A percentile compares a stretch with the other conserved stretches of the same genome.
Conservation (phyloP, 2,329 filamentous ascomycete species). For the Blastomyces emzantsi region DNA sequence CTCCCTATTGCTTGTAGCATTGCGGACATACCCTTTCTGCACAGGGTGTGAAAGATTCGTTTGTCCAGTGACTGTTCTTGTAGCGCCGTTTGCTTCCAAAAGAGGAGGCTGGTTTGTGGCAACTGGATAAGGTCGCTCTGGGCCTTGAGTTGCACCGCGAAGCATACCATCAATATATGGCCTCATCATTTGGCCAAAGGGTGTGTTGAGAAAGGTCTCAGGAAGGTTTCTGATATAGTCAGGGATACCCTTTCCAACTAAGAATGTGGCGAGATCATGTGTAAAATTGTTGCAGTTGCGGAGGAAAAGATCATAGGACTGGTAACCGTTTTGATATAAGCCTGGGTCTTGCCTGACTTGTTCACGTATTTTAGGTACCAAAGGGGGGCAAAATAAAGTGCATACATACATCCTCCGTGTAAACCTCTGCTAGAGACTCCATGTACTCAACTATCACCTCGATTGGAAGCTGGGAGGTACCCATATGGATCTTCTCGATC, state of each 20-base stretch:
- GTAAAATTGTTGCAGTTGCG: conserved; percentile 99
- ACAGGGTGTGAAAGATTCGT: conserved; percentile 9
- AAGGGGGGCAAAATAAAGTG: background rate
- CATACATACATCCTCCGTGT: conserved; percentile 60
- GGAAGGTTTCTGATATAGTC: conserved; percentile 78
- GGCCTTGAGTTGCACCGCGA: conserved; percentile 53
- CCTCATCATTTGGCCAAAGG: conserved; percentile 78
- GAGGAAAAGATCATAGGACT: conserved; percentile 79
- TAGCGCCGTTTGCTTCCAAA: conserved; percentile 15
- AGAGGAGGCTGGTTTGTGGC: conserved; percentile 14
- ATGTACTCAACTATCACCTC: conserved; percentile 82
- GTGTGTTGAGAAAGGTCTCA: conserved; percentile 72
- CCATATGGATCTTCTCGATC: conserved; percentile 65
- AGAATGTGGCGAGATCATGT: conserved; percentile 82
- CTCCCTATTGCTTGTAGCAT: conserved; percentile 50
- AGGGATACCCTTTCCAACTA: conserved; percentile 81
- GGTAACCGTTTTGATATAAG: background rate
- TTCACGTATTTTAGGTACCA: background rate
- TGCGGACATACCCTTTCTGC: conserved; percentile 46
- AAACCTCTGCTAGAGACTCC: conserved; percentile 71
- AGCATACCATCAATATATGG: conserved; percentile 62
- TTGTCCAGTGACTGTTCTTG: conserved; percentile 14
- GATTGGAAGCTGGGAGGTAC: conserved; percentile 65
- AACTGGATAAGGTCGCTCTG: conserved; percentile 25
- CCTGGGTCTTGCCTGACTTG: background rate